Percentiles rank a stretch among this genome's conserved stretches.
These are phyloP conservation scores for Coemansia sp. DNA, from an alignment of 192 early-diverging fungal genomes.

Conservation along the genomic window DNA sequence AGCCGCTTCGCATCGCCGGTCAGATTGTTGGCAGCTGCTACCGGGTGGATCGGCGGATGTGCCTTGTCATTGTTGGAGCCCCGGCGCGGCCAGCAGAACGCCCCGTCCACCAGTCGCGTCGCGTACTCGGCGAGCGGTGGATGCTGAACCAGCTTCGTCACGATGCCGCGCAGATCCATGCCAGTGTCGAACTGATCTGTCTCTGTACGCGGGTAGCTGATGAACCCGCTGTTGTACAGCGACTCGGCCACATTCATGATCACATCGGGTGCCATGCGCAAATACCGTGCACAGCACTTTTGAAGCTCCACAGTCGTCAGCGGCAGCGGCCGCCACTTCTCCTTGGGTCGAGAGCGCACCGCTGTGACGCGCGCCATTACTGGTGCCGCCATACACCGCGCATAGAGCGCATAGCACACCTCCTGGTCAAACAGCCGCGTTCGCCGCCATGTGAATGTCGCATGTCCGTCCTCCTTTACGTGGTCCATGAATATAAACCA, in stretches of 20 bases:
- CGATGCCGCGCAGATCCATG: conserved; percentile 67
- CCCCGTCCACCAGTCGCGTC: conserved; percentile 62
- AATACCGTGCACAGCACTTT: conserved; percentile 69
- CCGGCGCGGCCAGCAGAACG: conserved; percentile 70
- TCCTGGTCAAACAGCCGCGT: conserved; percentile 75
- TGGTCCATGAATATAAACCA: conserved; percentile 81
- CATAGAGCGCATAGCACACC: conserved; percentile 69
- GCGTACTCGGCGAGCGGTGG: conserved; percentile 50
- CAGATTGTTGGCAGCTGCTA: conserved; percentile 57
- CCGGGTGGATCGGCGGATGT: conserved; percentile 98
- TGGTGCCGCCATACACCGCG: conserved; percentile 61
- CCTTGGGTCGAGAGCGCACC: conserved; percentile 64
- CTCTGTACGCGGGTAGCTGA: conserved; percentile 97
- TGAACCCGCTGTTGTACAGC: conserved; percentile 83
- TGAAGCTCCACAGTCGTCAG: conserved; percentile 94
- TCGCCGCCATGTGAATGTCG: conserved; percentile 76
- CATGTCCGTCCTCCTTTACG: conserved; percentile 44
- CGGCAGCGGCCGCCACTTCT: conserved; percentile 89
- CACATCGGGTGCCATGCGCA: conserved; percentile 74
- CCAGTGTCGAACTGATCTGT: conserved; percentile 83
- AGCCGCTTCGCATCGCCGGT: conserved; percentile 67
- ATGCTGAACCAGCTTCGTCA: conserved; percentile 64
- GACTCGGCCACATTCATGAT: conserved; percentile 87
- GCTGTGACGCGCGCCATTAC: conserved; percentile 63
- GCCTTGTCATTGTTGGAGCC: conserved; percentile 93